A percentile compares a stretch with the other conserved stretches of the same genome.
phyloP scores from a whole-genome alignment of 495 filamentous ascomycete genomes.

The Podospora appendiculata region DNA sequence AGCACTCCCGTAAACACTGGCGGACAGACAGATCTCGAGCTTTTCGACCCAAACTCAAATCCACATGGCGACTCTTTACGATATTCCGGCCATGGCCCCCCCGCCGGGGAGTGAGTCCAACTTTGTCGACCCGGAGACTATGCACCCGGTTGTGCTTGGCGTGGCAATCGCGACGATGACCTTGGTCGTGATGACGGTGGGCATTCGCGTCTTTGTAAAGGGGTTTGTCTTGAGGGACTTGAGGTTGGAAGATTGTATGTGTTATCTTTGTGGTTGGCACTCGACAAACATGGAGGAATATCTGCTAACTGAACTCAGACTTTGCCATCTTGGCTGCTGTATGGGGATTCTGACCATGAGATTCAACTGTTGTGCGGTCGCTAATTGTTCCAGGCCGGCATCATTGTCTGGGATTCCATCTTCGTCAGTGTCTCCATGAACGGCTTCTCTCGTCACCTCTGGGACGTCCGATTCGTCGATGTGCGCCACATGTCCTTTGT shows the following conservation, averaged over 20 bases:
- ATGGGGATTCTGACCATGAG: neutral
- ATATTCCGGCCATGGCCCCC: slow-evolving; percentile 18
- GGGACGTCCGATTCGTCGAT: slow-evolving; percentile 12
- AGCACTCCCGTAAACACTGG: no score
- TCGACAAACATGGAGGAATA: neutral
- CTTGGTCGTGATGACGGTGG: slow-evolving; percentile 7
- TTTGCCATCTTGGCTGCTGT: slow-evolving; percentile 9
- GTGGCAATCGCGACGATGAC: slow-evolving; percentile 13
- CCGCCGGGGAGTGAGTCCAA: slow-evolving; percentile 13
- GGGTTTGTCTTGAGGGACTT: slow-evolving; percentile 11
- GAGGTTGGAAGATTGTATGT: slow-evolving; percentile 15
- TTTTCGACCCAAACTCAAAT: no score
- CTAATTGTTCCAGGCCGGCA: slow-evolving; percentile 5
- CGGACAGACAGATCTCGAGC: no score
- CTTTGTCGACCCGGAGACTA: slow-evolving; percentile 12
- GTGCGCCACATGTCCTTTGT: slow-evolving; percentile 11
- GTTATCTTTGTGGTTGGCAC: neutral
- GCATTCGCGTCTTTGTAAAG: slow-evolving; percentile 16
- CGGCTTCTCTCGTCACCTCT: slow-evolving; percentile 18
- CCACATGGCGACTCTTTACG: neutral
- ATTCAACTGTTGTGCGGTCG: no score
- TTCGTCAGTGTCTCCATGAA: slow-evolving; percentile 13
- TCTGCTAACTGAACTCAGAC: neutral
- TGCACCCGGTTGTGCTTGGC: slow-evolving; percentile 11
- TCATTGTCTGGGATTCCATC: slow-evolving; percentile 17